Evolutionary conservation across 306 rosid genomes (phyloP).

Genomic region (Heteromeles arbutifolia): DNA sequence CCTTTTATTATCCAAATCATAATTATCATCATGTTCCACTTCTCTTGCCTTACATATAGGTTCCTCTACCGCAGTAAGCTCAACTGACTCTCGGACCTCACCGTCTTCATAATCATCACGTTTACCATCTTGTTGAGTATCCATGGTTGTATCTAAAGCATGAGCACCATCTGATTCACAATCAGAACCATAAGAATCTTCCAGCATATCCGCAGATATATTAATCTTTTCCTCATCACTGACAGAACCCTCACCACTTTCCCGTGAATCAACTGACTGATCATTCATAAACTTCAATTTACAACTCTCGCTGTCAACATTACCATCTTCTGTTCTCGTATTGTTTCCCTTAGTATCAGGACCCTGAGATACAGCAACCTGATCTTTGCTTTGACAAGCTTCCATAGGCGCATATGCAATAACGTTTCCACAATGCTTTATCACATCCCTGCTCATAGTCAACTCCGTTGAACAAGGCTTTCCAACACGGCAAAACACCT

Average conservation of each 20-base stretch:
- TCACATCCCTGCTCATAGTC: slow-evolving; percentile 17
- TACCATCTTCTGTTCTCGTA: slow-evolving; percentile 22
- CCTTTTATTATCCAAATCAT: slow-evolving; percentile 28
- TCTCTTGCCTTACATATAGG: slow-evolving; percentile 47
- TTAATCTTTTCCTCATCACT: slow-evolving; percentile 82
- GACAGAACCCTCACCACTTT: slow-evolving; percentile 41
- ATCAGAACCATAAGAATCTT: slow-evolving; percentile 57
- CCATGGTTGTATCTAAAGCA: slow-evolving; percentile 46
- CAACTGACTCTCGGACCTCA: slow-evolving; percentile 60
- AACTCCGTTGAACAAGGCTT: slow-evolving; percentile 34
- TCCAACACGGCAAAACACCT: slow-evolving; percentile 6
- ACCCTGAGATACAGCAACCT: slow-evolving; percentile 18
- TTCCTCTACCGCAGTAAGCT: slow-evolving; percentile 31
- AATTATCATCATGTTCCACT: slow-evolving; percentile 28
- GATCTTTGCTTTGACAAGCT: slow-evolving; percentile 28
- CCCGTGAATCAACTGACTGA: slow-evolving; percentile 27
- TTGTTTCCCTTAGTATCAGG: slow-evolving; percentile 25
- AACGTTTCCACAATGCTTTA: slow-evolving; percentile 17
- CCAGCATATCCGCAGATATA: slow-evolving; percentile 54
- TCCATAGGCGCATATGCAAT: slow-evolving; percentile 21
- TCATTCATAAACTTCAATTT: slow-evolving; percentile 39
- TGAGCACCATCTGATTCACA: slow-evolving; percentile 75
- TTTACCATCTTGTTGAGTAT: slow-evolving; percentile 32
- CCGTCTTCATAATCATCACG: slow-evolving; percentile 85
- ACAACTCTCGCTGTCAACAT: slow-evolving; percentile 21